Base-by-base conservation (phyloP, 2,329 filamentous ascomycete species). In the Venturiaceae sp. region DNA sequence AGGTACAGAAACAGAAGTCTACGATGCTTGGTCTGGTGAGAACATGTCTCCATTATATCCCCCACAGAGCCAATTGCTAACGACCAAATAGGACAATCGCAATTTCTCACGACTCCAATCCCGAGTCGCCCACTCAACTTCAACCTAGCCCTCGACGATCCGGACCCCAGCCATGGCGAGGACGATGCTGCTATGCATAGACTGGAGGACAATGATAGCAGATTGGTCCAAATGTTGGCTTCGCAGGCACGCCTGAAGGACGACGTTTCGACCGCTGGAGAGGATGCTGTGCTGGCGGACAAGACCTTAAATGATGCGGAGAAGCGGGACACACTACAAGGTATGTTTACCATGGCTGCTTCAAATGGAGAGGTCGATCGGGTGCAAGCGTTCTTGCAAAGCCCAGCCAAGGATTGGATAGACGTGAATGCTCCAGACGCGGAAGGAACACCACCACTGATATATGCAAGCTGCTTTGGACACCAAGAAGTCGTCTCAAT, bases 391-490 rank as follows among this genome's bases (percentile, higher is more conserved):
- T 80, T 99, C 41, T 76, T 97, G 3, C 75, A 80, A 46, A 91
- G 91, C 19, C 83, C 84, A 59, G 87, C 88, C 14, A 88, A 84
- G 66, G 71, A 82, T 9, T 91, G 85, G 67, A 81, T 97, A 60
- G 87, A 97, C 71, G 82, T 96, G 64, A 89, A 99, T 72, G 85
- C 86, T 59, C 82, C 89, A 13, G 94, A 99, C 69, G 89, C 95
- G 66, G 94, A 99, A 70, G 94, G 94, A 16, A 97, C 94, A 1
- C 89, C 92, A n/a, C 90, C 94, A 1, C 76, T 99, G 63, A 96
- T 99, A 61, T 99, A 99, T 71, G 94, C 94, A 13, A 96, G 92
- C 76, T 99, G 94, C 69, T 99, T 99, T 78, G 92, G 94, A 39
- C 94, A 99, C 70, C 89, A 95, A 72, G 82, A 86, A 52, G 92